These are phyloP conservation scores for Cercospora zeina DNA, from an alignment of 2,329 filamentous ascomycete species.

Conservation along the genomic window DNA sequence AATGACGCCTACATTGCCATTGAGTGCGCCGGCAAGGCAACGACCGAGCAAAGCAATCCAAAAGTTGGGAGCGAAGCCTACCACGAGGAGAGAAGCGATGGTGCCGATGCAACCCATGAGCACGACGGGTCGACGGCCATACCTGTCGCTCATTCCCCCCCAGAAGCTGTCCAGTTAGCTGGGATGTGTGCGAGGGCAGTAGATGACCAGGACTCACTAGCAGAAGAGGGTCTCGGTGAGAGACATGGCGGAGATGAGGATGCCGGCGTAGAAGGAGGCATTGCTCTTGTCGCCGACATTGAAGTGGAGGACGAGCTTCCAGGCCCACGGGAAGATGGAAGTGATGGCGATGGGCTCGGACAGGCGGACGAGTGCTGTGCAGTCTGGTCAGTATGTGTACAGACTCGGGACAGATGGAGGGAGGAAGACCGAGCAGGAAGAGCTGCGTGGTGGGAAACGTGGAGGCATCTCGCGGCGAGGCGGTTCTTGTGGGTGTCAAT, in stretches of 20 bases:
- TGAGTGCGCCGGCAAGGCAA: slow-evolving; percentile 75
- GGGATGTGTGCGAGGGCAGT: background rate
- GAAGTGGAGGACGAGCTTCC: slow-evolving; percentile 77
- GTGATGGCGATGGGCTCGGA: slow-evolving; percentile 91
- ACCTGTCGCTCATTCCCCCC: slow-evolving; percentile 77
- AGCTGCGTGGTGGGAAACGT: slow-evolving; percentile 81
- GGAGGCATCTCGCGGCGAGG: slow-evolving; percentile 61
- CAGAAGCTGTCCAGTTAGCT: slow-evolving; percentile 56
- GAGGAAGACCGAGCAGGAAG: slow-evolving; percentile 72
- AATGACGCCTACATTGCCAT: slow-evolving; percentile 76
- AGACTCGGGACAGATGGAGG: background rate
- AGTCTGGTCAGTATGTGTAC: background rate
- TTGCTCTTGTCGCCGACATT: slow-evolving; percentile 69
- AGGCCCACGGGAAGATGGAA: slow-evolving; percentile 90
- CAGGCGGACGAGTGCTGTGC: slow-evolving; percentile 80
- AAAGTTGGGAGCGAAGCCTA: slow-evolving; percentile 80
- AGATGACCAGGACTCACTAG: slow-evolving; percentile 51
- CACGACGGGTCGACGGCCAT: slow-evolving; percentile 83
- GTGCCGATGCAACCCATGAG: slow-evolving; percentile 80
- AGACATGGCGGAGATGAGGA: slow-evolving; percentile 83
- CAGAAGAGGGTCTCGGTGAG: slow-evolving; percentile 79
- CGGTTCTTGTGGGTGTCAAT: slow-evolving; percentile 31
- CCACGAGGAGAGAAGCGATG: slow-evolving; percentile 76
- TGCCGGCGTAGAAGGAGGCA: slow-evolving; percentile 83
- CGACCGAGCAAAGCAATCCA: slow-evolving; percentile 78